A percentile compares a stretch with the other conserved stretches of the same genome.
Conservation (phyloP, 1,139 yeast genomes). For the Geotrichum restrictum region DNA sequence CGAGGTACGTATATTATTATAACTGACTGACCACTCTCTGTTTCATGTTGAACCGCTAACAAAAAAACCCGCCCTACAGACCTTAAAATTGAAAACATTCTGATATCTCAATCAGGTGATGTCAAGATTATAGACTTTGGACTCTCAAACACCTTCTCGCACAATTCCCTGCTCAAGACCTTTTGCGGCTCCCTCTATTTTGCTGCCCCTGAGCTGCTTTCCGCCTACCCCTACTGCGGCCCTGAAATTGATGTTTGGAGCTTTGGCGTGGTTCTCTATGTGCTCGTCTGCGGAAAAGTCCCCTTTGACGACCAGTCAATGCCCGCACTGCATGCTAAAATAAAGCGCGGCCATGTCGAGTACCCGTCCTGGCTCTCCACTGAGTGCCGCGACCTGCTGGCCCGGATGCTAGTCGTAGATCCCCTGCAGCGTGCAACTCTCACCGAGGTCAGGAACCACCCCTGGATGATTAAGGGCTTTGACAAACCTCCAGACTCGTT, state of each 20-base stretch:
- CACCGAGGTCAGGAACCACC: conserved; percentile 76
- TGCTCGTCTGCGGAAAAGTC: conserved; percentile 91
- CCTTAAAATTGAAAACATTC: conserved; percentile 89
- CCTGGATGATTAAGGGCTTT: conserved; percentile 91
- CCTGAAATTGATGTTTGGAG: conserved; percentile 99
- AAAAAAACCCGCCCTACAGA: conserved; percentile 41
- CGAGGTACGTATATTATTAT: conserved; percentile 45
- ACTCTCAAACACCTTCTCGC: conserved; percentile 76
- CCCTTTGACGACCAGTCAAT: conserved; percentile 97
- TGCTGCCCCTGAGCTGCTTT: conserved; percentile 94
- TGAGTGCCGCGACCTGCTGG: conserved; percentile 74
- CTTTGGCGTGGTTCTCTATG: conserved; percentile 91
- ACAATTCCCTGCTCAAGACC: conserved; percentile 71
- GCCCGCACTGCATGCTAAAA: conserved; percentile 86
- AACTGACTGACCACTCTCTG: neutral
- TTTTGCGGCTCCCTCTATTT: conserved; percentile 95
- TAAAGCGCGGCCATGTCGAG: conserved; percentile 86
- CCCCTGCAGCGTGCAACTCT: conserved; percentile 76
- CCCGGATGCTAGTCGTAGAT: conserved; percentile 88
- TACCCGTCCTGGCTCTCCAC: conserved; percentile 78
- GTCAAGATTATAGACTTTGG: conserved; percentile 95
- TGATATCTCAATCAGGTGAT: conserved; percentile 90
- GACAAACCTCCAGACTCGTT: conserved; percentile 68
- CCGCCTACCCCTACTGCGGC: conserved; percentile 88
- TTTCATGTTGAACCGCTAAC: neutral